Evolutionary conservation across 352 stramenopile genomes (phyloP), one percentile per base, ranked within the genome.

Genomic region (Phytopythium montanum): DNA sequence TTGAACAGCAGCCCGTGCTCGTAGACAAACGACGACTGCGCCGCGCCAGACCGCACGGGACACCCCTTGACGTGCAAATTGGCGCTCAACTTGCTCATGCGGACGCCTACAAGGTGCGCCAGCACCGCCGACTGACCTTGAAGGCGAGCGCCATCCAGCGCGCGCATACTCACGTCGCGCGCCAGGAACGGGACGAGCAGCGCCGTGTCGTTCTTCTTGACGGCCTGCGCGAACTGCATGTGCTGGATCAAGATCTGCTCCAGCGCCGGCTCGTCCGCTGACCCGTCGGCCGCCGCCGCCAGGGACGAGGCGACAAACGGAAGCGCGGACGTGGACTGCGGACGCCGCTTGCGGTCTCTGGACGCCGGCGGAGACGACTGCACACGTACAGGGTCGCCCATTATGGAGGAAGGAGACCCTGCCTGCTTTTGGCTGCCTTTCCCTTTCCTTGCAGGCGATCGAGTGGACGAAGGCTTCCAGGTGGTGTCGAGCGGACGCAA

Each of bases 161-260:
- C 85, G 14, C 61, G 55, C 36, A 92, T 69, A 52, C 49, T 60
- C 41, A 87, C 83, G 68, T 89, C 70, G 39, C 80, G 76, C 56
- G 74, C 67, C 49, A 92, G 68, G 54, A 87, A 89, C 36, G 81
- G 73, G 55, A 87, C 60, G 44, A 92, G 76, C 69, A 74, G 72
- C 26, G 78, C 75, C 4, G 79, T 68, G 74, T 92, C 83, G 62
- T 89, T 92, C 68, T 87, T 71, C 60, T 85, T 85, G 72, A 89
- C 84, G 16, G 79, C 81, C 52, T 79, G 75, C 16, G 81, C 77
- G 49, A 91, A 89, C 54, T 68, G 71, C 33, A 81, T 52, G 61
- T 91, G 81, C 64, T 79, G 75, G 48, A 85, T 49, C 28, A 88
- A 62, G 18, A 89, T 59, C 36, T 83, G 66, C 54, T 87, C 76